phyloP scores from a whole-genome alignment of 805 yeast genomes.

The Starmerella cellae region DNA sequence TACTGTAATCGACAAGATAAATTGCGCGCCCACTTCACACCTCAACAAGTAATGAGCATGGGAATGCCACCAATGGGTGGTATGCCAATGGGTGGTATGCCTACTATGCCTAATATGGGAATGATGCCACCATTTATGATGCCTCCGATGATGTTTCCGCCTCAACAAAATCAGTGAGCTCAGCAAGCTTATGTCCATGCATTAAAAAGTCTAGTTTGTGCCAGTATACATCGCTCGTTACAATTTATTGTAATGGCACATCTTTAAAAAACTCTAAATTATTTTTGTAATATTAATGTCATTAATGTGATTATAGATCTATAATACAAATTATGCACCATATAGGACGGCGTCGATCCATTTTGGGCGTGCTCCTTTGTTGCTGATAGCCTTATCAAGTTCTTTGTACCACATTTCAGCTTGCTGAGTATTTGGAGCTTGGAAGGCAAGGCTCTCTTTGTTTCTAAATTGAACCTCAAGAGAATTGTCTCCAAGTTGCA shows the following conservation, averaged over 20 bases:
- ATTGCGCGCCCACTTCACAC: constrained; percentile 64
- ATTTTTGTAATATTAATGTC: no score
- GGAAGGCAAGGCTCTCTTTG: constrained; percentile 61
- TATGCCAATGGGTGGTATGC: constrained; percentile 18
- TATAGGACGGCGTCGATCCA: constrained; percentile 20
- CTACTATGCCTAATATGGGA: constrained; percentile 12
- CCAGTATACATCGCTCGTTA: no score
- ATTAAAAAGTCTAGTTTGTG: no score
- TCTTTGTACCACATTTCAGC: constrained; percentile 45
- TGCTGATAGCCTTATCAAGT: constrained; percentile 6
- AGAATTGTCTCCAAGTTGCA: constrained; percentile 26
- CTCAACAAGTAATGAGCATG: constrained; percentile 48
- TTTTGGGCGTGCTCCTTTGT: constrained; percentile 10
- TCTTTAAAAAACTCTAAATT: background rate
- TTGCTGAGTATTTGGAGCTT: constrained; percentile 48
- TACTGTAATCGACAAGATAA: constrained; percentile 82
- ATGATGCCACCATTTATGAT: constrained; percentile 25
- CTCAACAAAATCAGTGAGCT: background rate
- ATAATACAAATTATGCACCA: constrained; percentile 3
- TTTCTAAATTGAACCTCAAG: constrained; percentile 38
- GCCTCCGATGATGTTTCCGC: constrained; percentile 15
- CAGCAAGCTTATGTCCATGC: no score
- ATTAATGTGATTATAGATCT: no score
- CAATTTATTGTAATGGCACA: no score
- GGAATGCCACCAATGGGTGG: constrained; percentile 23